Base-by-base conservation (phyloP, 768 basidiomycete species). In the Mycena vulgaris region DNA sequence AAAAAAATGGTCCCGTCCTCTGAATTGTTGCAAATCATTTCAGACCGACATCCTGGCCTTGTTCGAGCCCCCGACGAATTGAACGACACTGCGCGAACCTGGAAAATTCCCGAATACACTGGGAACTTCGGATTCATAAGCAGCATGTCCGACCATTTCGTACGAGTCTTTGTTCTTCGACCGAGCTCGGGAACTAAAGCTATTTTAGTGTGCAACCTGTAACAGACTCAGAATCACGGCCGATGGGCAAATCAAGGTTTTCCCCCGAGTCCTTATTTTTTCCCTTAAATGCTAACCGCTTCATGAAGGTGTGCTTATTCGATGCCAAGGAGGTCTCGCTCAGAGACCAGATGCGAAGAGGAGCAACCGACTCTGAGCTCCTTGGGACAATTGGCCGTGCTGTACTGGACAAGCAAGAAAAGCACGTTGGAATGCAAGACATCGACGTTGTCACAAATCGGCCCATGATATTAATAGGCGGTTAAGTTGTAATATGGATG, bases 391-490 rank as follows among this genome's bases (percentile, higher is more conserved):
- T 95, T 30, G 87, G 89, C 10, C 81, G 75, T n/a, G 93, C 94
- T 16, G 89, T 95, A 8, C 79, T 78, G 16, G 88, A 86, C 40
- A 95, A 95, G 84, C 88, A 92, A 77, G 93, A 89, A 78, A 95
- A 92, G 75, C 95, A 96, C 76, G 93, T 90, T 42, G 93, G 91
- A 42, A 95, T 95, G 94, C 90, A 93, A 76, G 86, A 88, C 66
- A 93, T 95, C 67, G 90, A 95, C 78, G 91, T 92, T 63, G 79
- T 88, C 47, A 88, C 88, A 52, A 96, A 95, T 82, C 86, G 93
- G 58, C 93, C 95, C 14, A 97, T 97, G 95, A 96, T 96, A 71
- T 83, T 95, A 69, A 97, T 97, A 80, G 96, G 95, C 81, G 95
- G 95, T 91, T 97, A 89, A 93, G 88, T 89, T 73, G 68, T 74